Evolutionary conservation across 305 asterid genomes (phyloP), one percentile per base, ranked within the genome.

Genomic region (Fraxinus paxiana): DNA sequence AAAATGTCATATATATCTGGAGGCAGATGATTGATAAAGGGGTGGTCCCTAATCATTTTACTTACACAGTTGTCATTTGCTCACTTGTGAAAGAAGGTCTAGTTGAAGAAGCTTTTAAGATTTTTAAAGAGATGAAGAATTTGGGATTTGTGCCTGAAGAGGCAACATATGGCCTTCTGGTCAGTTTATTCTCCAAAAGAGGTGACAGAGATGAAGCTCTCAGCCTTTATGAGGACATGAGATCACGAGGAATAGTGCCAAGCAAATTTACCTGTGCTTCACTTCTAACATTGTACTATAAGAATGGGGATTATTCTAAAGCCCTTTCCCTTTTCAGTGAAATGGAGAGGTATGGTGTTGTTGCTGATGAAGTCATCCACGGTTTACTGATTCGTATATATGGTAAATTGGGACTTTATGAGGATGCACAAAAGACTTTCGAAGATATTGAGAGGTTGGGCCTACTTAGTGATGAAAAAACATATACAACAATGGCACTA

Each of bases 181-280:
- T 95, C 76, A 87, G 86, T 85, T 81, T 90, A 83, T 84, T 82
- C 79, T 87, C 92, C 30, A 95, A 89, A 84, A 73, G 61, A 54
- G 96, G 95, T 26, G 86, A 90, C 63, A 85, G 82, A 73, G 91
- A 87, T 43, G 86, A 87, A 77, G 92, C 91, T 59, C 85, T 90
- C 54, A 35, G 85, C 88, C 96, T 95, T 77, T 95, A 93, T 81
- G 92, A 89, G 70, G 99, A 92, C 81, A 93, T 95, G 99, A 91
- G 95, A 86, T 88, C 91, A 51, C 88, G 41, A 5, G 90, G 91
- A 85, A 85, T 91, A 73, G 81, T 91, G 73, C 98, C 99, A 4
- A 91, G 99, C 85, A 90, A 91, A 82, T 95, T 90, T 73, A 94
- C 98, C 0, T 95, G 99, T 88, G 98, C 99, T 71, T 95, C 99